Percentiles rank a stretch among this genome's conserved stretches.
Conservation (phyloP, 352 stramenopile genomes). For the Phytophthora citricola region DNA sequence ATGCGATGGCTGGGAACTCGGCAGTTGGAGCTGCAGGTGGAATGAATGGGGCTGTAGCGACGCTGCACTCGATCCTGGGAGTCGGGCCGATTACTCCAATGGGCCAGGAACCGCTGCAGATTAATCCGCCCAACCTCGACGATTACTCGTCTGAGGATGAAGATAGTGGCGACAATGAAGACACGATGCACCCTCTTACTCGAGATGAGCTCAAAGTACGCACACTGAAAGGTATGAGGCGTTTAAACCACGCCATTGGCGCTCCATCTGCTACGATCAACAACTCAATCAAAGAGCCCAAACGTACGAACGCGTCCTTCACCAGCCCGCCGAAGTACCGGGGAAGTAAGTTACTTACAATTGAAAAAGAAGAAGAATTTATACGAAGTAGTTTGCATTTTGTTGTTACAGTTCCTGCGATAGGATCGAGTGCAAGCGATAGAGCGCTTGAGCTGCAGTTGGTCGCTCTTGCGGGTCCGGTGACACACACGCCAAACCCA, state of each 20-base stretch:
- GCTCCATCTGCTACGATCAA: slow-evolving; percentile 26
- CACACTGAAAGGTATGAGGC: slow-evolving; percentile 85
- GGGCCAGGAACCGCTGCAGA: slow-evolving; percentile 90
- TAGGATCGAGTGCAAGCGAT: slow-evolving; percentile 21
- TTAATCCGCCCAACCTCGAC: slow-evolving; percentile 94
- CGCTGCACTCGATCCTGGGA: slow-evolving; percentile 79
- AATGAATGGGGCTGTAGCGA: slow-evolving; percentile 30
- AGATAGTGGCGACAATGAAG: slow-evolving; percentile 88
- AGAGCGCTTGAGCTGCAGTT: slow-evolving; percentile 21
- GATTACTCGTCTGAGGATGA: slow-evolving; percentile 95
- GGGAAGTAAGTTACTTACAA: slow-evolving; percentile 12
- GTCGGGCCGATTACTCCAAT: slow-evolving; percentile 88
- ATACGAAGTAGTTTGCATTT: no score
- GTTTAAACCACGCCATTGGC: slow-evolving; percentile 56
- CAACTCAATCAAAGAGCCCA: slow-evolving; percentile 21
- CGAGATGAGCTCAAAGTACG: slow-evolving; percentile 92
- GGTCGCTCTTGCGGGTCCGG: slow-evolving; percentile 32
- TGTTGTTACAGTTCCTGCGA: slow-evolving; percentile 14
- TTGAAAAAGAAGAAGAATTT: no score
- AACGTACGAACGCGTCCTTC: slow-evolving; percentile 22
- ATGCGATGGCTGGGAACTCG: slow-evolving; percentile 17
- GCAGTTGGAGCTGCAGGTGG: slow-evolving; percentile 23
- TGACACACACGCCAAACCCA: slow-evolving; percentile 29
- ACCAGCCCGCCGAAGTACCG: slow-evolving; percentile 26
- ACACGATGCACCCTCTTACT: slow-evolving; percentile 90